Evolutionary conservation across 208 protist genomes (phyloP), one percentile per base, ranked within the genome.

Genomic region (Trichomonas gallinae): DNA sequence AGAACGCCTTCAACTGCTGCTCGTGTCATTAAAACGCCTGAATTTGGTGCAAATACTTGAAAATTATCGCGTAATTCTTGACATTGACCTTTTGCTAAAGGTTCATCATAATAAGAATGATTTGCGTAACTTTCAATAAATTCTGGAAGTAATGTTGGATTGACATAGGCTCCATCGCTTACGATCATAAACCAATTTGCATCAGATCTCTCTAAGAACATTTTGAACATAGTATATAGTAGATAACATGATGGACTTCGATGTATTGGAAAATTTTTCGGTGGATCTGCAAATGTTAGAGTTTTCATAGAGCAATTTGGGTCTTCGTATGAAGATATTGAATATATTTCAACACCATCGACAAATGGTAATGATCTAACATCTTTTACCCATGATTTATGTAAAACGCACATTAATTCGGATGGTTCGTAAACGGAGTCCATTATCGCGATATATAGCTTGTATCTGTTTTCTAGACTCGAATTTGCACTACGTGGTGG

Each of bases 331-430:
- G 83, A 89, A 89, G 38, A 34, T 23, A 44, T 42, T 1, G 83
- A 89, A 46, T 89, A 89, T 10, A 89, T 46, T 89, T 89, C 83
- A 89, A 89, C 83, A 13, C 40, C 83, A 46, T 89, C 83, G n/a
- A 89, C 40, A 46, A 89, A 89, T 31, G 36, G 13, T 0, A 46
- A 31, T 89, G 45, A 0, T 46, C 40, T 15, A 13, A 46, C 40
- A n/a, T 89, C 83, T 46, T 89, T 45, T 0, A 89, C 40, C 83
- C 83, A 89, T 13, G 83, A 34, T 17, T 89, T 11, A 44, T 45
- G 15, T 26, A 89, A 31, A 44, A 31, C 4, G 83, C 83, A 89
- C 9, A 44, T 31, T 26, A 46, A 10, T 44, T 89, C 40, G 0
- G 83, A 46, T 89, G 83, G 83, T 31, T 45, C 17, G 40, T 89